Percentiles rank a stretch among this genome's conserved stretches.
phyloP scores from a whole-genome alignment of 345 rosid genomes.

The Physaria fendleri region DNA sequence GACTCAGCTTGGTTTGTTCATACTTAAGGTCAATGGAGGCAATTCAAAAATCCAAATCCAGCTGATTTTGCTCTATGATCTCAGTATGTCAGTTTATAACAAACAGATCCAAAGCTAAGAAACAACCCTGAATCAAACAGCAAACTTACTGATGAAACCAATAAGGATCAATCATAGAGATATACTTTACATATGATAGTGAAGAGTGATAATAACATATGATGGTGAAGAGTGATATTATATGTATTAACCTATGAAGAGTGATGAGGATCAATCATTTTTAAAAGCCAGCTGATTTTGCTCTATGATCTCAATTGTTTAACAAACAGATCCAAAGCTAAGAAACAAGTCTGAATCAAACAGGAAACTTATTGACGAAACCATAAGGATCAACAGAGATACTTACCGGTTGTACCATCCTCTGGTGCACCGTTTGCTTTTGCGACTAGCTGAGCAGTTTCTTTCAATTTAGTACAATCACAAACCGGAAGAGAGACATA shows the following conservation, averaged over 20 bases:
- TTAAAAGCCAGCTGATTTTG: background rate
- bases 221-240: no score
- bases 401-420: conserved; percentile 54
- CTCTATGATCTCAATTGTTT: background rate
- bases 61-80: background rate
- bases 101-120: conserved; percentile 11
- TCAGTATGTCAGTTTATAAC: background rate
- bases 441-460: conserved; percentile 51
- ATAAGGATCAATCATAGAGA: background rate
- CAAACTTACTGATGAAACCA: conserved; percentile 6
- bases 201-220: no score
- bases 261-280: no score
- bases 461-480: no score
- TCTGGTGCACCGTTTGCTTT: conserved; percentile 45
- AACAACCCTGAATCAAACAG: background rate
- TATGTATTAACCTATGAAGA: no score
- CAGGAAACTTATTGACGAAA: conserved; percentile 3
- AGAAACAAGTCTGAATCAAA: background rate
- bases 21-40: background rate
- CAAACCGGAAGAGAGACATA: no score
- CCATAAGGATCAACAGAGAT: background rate
- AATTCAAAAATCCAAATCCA: background rate
- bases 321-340: conserved; percentile 11
- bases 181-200: no score
- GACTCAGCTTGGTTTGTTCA: background rate